Percentiles rank a stretch among this genome's conserved stretches.
These are phyloP conservation scores for Populus deltoides DNA, from an alignment of 345 rosid genomes.

Conservation along the genomic window DNA sequence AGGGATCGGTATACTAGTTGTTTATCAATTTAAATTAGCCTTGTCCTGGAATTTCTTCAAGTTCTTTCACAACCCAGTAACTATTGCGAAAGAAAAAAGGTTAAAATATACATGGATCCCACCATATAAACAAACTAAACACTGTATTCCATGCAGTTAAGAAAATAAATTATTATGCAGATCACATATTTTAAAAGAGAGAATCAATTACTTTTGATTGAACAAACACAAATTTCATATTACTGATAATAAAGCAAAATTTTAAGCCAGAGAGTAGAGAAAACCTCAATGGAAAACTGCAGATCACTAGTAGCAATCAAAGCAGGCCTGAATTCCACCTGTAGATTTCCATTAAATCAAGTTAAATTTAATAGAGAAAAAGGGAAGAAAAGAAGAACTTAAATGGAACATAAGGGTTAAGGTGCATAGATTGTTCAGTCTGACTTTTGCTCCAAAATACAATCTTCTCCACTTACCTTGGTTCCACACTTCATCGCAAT, in stretches of 20 bases:
- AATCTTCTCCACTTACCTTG: constrained; percentile 47
- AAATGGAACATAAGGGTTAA: background rate
- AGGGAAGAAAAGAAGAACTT: background rate
- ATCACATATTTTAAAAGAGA: background rate
- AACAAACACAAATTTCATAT: background rate
- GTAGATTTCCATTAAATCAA: constrained; percentile 23
- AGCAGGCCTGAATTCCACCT: constrained; percentile 77
- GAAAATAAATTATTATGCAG: background rate
- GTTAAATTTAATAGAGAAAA: constrained; percentile 1
- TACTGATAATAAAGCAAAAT: background rate
- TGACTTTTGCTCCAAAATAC: background rate
- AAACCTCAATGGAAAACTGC: constrained; percentile 85
- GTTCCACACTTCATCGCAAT: constrained; percentile 85
- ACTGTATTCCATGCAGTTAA: background rate
- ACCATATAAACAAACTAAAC: background rate
- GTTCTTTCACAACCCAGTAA: background rate
- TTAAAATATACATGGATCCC: background rate
- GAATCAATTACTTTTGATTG: background rate
- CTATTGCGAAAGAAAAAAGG: background rate
- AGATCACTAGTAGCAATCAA: constrained; percentile 66
- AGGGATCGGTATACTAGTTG: background rate
- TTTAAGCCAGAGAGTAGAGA: background rate
- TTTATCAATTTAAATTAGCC: background rate
- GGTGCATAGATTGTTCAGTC: background rate
- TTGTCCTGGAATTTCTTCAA: background rate